Evolutionary conservation across 495 filamentous ascomycete genomes (phyloP).

Genomic region (Friedmanniomyces endolithicus): DNA sequence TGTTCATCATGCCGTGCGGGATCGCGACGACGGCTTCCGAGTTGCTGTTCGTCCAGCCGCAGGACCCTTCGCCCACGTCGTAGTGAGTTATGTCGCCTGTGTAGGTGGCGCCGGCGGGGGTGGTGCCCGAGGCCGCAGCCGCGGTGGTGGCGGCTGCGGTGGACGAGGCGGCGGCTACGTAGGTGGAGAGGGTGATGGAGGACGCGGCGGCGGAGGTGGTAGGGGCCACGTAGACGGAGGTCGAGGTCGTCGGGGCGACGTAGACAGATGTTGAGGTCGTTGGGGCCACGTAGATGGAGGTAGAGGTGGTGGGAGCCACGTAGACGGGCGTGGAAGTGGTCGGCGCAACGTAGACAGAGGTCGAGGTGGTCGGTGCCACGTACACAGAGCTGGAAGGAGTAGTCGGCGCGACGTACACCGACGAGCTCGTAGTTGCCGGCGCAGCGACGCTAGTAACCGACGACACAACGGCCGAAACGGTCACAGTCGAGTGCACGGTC

Average conservation of each 20-base stretch:
- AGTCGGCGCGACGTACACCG: slow-evolving; percentile 14
- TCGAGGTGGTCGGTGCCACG: slow-evolving; percentile 11
- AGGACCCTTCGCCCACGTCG: slow-evolving; percentile 32
- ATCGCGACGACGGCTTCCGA: slow-evolving; percentile 31
- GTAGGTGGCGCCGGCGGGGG: slow-evolving; percentile 8
- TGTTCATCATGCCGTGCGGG: slow-evolving; percentile 22
- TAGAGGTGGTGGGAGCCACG: slow-evolving; percentile 7
- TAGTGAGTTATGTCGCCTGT: slow-evolving; percentile 36
- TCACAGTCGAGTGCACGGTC: slow-evolving; percentile 4
- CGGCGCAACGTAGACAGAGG: slow-evolving; percentile 5
- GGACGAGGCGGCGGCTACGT: slow-evolving; percentile 2
- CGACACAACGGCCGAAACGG: not conserved
- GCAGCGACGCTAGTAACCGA: not conserved
- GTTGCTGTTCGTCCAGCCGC: slow-evolving; percentile 23
- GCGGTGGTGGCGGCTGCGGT: slow-evolving; percentile 14
- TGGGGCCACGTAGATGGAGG: slow-evolving; percentile 4
- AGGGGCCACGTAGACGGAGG: slow-evolving; percentile 4
- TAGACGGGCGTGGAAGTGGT: slow-evolving; percentile 3
- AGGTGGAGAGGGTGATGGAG: slow-evolving; percentile 1
- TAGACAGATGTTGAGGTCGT: slow-evolving; percentile 3
- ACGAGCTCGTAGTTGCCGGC: not conserved
- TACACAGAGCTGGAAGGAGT: slow-evolving; percentile 1
- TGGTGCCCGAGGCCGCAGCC: slow-evolving; percentile 11
- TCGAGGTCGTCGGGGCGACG: slow-evolving; percentile 8
- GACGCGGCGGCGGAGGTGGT: not conserved